Evolutionary conservation across 768 basidiomycete species (phyloP), one percentile per base, ranked within the genome.

Genomic region (Kwoniella sp.): DNA sequence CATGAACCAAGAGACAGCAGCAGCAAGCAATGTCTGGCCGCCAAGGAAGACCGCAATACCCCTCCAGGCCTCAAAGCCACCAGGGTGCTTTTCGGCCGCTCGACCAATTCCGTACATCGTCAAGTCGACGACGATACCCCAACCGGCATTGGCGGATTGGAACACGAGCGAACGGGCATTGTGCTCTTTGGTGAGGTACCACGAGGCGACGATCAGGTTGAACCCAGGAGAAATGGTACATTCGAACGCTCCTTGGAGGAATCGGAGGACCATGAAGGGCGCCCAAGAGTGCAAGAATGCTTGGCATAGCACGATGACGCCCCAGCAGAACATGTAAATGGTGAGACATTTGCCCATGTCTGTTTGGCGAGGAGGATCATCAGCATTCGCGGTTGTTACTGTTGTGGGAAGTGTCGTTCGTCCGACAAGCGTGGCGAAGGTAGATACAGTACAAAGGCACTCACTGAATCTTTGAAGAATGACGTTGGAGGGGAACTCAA

Each of bases 161-260:
- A 71, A 74, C 0, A 74, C 58, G 22, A 71, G 47, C 11, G 70
- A 62, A 29, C 73, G 64, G 23, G 63, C 56, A 12, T 64, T 47
- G 57, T 71, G 73, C 45, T 74, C 70, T 23, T 59, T 52, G 1
- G 69, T 63, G 13, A 48, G 62, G 58, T 73, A 73, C 73, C 73
- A 74, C 23, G 55, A 64, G 22, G 64, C 70, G 53, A 71, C 71
- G 65, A 73, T 61, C 4, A 71, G 20, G 51, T 61, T 66, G 61
- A 70, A 64, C 12, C 69, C 72, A 1, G 72, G 72, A 22, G 53
- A 56, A 65, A 73, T 73, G 47, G 72, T 68, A 63, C 69, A 70
- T 63, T 73, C 72, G 50, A 70, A 66, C 23, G 59, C 60, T 51
- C 72, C 72, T 61, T 73, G 72, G 0, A 73, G 63, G 31, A 58